Percentiles rank a stretch among this genome's conserved stretches.
Conservation (phyloP, 2,329 filamentous ascomycete genomes). For the Furcasterigmium sp. region DNA sequence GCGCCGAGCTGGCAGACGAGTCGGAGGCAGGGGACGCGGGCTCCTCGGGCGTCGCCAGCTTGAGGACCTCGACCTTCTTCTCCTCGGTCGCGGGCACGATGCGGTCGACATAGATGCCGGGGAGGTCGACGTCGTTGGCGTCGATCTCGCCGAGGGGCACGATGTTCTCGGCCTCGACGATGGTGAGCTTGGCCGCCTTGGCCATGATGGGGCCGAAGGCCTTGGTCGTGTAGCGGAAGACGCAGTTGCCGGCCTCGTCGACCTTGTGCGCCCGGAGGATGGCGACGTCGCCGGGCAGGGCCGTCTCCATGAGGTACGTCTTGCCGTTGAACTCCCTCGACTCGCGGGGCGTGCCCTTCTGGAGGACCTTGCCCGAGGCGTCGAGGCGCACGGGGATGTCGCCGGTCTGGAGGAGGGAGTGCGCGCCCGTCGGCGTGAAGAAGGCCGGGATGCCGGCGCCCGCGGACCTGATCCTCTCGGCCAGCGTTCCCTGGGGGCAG, state of each 20-base stretch:
- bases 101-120: constrained; percentile 77
- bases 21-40: not conserved
- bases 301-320: constrained; percentile 71
- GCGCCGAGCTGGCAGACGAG: constrained; percentile 22
- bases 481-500: constrained; percentile 70
- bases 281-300: constrained; percentile 70
- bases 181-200: constrained; percentile 71
- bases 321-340: constrained; percentile 68
- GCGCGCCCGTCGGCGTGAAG: constrained; percentile 69
- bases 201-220: constrained; percentile 74
- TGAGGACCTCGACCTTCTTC: constrained; percentile 69
- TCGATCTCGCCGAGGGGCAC: constrained; percentile 69
- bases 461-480: constrained; percentile 66
- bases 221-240: constrained; percentile 74
- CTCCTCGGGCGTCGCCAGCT: constrained; percentile 35
- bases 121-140: constrained; percentile 70
- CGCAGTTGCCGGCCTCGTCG: constrained; percentile 72
- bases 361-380: constrained; percentile 52
- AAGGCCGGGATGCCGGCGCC: constrained; percentile 77
- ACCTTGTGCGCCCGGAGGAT: constrained; percentile 73
- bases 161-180: constrained; percentile 82
- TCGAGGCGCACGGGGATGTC: constrained; percentile 62
- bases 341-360: constrained; percentile 62
- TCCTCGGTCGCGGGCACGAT: constrained; percentile 68
- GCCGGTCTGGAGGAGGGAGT: constrained; percentile 62